Evolutionary conservation across 1,284 basidiomycete species (phyloP).

Genomic region (Athelia psychrophila): DNA sequence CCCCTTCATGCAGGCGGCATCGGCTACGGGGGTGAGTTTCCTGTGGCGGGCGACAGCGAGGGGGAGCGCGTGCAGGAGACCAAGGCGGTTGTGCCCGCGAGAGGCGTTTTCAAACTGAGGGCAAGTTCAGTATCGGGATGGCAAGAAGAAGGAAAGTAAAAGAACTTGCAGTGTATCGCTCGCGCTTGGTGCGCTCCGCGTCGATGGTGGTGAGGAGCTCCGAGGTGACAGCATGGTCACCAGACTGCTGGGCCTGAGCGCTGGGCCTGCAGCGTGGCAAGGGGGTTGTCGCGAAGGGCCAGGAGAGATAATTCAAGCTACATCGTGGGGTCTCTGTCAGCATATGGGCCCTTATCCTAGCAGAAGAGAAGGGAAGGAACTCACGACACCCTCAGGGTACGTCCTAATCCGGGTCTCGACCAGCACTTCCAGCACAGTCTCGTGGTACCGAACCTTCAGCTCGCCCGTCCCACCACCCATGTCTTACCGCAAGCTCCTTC

Average conservation of each 20-base stretch:
- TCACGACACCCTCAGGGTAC: constrained; percentile 80
- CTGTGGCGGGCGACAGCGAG: constrained; percentile 67
- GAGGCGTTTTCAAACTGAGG: constrained; percentile 78
- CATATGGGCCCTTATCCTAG: constrained; percentile 2
- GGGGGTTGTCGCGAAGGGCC: constrained; percentile 79
- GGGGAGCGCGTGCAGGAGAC: constrained; percentile 71
- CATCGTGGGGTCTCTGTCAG: constrained; percentile 5
- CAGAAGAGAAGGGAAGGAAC: constrained; percentile 26
- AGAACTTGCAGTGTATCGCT: constrained; percentile 74
- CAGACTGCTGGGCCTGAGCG: constrained; percentile 14
- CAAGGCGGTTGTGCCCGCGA: constrained; percentile 80
- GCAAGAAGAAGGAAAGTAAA: not conserved
- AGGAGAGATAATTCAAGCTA: constrained; percentile 91
- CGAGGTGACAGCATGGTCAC: constrained; percentile 42
- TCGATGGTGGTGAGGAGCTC: constrained; percentile 61
- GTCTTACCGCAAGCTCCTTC: constrained; percentile 74
- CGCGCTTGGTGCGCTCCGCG: constrained; percentile 77
- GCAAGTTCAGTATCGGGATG: constrained; percentile 4
- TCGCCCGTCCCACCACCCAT: constrained; percentile 56
- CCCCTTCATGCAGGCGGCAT: constrained; percentile 24
- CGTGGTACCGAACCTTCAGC: too few species aligned
- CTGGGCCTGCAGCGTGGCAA: constrained; percentile 65
- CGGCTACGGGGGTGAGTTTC: constrained; percentile 45
- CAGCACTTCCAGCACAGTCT: too few species aligned
- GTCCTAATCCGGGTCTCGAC: constrained; percentile 78